Base-by-base conservation (phyloP, 1,139 yeast genomes). In the Groenewaldozyma sp. region DNA sequence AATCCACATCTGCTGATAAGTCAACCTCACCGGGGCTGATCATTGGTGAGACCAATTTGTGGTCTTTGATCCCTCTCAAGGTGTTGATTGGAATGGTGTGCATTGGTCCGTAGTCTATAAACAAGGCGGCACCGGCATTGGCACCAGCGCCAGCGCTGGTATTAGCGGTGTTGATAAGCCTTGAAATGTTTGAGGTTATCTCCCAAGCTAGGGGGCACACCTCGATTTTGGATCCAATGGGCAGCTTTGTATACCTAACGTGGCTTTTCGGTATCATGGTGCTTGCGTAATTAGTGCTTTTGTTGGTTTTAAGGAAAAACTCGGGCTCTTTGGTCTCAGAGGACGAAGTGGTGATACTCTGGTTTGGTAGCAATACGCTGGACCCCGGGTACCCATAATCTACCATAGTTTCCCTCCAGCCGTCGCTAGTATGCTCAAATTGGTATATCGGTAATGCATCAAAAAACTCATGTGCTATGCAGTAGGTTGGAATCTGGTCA, bases 381-480 rank as follows among this genome's bases (percentile, higher is more conserved):
- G 49, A 31, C 4, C 24, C 17, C 1, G 53, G 50, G 2, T 50
- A 48, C 3, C 51, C 62, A 43, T 68, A 70, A 47, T 74, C 93
- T 22, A 84, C 94, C 34, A 82, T 55, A 32, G 75, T 67, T 55
- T 84, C 95, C 49, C 91, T 66, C 95, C 95, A 84, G n/a, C 61
- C 62, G 32, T 53, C 49, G 9, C 50, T 50, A 0, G 82, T 75
- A 48, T 72, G 72, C 41, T 73, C 70, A 54, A 82, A 84, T 46
- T 79, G 72, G 48, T 80, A 78, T 20, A 84, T 78, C 0, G 95
- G 94, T 44, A 84, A 65, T 0, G 95, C 94, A 61, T 84, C 95
- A 55, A 81, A 84, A 53, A 84, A 84, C 56, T 84, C 95, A 56
- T 84, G 95, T 0, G 94, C 94, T 40, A 84, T 56, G 6, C 82